Percentiles rank a stretch among this genome's conserved stretches.
Evolutionary conservation across 1,284 basidiomycete species (phyloP).

Genomic region (Amylostereum chailletii): DNA sequence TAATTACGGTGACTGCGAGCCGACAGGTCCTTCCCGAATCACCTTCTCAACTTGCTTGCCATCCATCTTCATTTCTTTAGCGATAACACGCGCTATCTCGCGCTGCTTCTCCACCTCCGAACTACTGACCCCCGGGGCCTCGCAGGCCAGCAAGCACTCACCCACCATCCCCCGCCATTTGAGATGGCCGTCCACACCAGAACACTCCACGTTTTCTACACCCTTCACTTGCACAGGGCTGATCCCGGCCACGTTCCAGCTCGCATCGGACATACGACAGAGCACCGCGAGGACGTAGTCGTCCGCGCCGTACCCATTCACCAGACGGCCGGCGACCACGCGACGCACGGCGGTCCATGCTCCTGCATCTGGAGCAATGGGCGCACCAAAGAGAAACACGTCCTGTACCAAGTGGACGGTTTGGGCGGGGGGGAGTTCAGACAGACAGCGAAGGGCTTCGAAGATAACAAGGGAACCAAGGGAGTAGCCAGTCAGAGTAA

Average conservation of each 20-base stretch:
- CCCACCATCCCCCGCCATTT: slow-evolving; percentile 49
- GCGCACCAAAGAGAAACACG: slow-evolving; percentile 68
- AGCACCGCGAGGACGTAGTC: slow-evolving; percentile 75
- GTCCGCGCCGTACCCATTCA: slow-evolving; percentile 63
- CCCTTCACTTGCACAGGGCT: slow-evolving; percentile 55
- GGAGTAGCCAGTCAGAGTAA: slow-evolving; percentile 49
- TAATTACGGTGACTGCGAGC: too few species aligned
- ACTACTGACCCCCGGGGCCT: slow-evolving; percentile 30
- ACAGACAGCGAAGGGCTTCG: slow-evolving; percentile 33
- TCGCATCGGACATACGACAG: slow-evolving; percentile 53
- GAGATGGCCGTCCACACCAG: slow-evolving; percentile 44
- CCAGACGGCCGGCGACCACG: slow-evolving; percentile 58
- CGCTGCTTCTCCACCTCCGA: slow-evolving; percentile 28
- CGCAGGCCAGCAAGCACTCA: slow-evolving; percentile 29
- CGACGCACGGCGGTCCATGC: slow-evolving; percentile 60
- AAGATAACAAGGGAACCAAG: slow-evolving; percentile 48
- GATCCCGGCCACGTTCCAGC: slow-evolving; percentile 65
- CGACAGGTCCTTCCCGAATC: too few species aligned
- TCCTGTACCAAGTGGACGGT: slow-evolving; percentile 57
- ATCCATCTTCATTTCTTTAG: not conserved
- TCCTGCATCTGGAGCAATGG: slow-evolving; percentile 44
- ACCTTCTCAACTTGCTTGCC: not conserved
- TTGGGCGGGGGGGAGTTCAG: slow-evolving; percentile 30
- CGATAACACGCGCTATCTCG: not conserved
- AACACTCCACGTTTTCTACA: slow-evolving; percentile 60